Evolutionary conservation across 441 rosid species (phyloP).

Genomic region (Erodium moschatum): DNA sequence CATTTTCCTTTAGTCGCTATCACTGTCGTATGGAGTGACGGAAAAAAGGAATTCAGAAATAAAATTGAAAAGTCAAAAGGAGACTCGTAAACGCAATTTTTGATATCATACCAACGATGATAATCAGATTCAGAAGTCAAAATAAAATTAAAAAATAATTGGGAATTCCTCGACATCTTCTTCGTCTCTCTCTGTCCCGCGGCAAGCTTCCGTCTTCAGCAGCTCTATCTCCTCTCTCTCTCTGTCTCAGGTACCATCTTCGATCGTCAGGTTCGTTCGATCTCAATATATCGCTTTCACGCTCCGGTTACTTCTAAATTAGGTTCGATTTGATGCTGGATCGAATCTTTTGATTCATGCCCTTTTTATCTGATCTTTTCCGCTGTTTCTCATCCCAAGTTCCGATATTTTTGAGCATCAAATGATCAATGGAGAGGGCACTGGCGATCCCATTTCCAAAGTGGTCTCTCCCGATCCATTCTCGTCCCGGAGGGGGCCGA

Average conservation of each 20-base stretch:
- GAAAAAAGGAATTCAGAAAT: too few relatives aligned
- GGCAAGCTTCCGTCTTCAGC: neutral
- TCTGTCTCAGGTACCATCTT: neutral
- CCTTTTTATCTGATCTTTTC: neutral
- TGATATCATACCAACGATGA: neutral
- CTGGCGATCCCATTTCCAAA: constrained; percentile 27
- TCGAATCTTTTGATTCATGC: neutral
- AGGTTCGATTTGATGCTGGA: neutral
- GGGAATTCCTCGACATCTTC: constrained; percentile 1
- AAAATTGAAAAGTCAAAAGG: neutral
- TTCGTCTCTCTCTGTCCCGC: constrained; percentile 2
- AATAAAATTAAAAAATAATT: neutral
- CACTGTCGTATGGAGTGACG: too few relatives aligned
- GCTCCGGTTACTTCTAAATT: neutral
- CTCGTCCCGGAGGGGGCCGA: constrained; percentile 13
- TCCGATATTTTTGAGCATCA: constrained; percentile 10
- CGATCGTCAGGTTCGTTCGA: neutral
- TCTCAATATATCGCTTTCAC: neutral
- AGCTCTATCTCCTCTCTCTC: neutral
- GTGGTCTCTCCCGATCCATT: constrained; percentile 38
- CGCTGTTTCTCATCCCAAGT: constrained; percentile 2
- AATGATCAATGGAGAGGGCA: constrained; percentile 52
- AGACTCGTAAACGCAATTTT: neutral
- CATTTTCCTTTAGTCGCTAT: too few relatives aligned
- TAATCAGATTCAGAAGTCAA: neutral